Percentiles rank a stretch among this genome's conserved stretches.
These are phyloP conservation scores for Primulina tabacum DNA, from an alignment of 257 asterid species.

Conservation along the genomic window DNA sequence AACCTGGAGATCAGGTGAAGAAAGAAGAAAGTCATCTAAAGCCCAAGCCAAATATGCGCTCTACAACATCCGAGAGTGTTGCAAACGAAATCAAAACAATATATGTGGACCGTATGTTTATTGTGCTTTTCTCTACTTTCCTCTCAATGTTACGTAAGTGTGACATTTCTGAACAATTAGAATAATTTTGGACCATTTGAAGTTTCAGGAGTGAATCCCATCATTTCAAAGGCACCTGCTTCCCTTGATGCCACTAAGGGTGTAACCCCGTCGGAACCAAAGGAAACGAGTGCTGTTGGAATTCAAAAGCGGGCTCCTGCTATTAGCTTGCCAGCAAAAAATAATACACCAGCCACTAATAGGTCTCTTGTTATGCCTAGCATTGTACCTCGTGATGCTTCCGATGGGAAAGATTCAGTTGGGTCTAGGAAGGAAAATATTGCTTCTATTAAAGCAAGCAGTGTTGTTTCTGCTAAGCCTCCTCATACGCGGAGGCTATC, in stretches of 20 bases:
- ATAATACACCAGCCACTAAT: slow-evolving; percentile 35
- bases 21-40: slow-evolving; percentile 56
- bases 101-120: slow-evolving; percentile 84
- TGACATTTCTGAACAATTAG: slow-evolving; percentile 19
- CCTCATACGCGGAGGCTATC: slow-evolving; percentile 59
- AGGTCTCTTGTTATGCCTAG: slow-evolving; percentile 62
- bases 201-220: slow-evolving; percentile 70
- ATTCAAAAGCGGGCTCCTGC: slow-evolving; percentile 61
- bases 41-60: slow-evolving; percentile 51
- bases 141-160: neutral
- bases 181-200: slow-evolving; percentile 30
- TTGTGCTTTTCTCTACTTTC: slow-evolving; percentile 20
- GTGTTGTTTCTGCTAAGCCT: slow-evolving; percentile 44
- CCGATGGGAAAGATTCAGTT: slow-evolving; percentile 44
- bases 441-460: slow-evolving; percentile 37
- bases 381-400: slow-evolving; percentile 67
- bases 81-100: slow-evolving; percentile 88
- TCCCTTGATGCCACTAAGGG: slow-evolving; percentile 46
- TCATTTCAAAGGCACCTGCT: slow-evolving; percentile 43
- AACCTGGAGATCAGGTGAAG: slow-evolving; percentile 46
- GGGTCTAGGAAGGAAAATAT: slow-evolving; percentile 66
- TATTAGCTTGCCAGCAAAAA: slow-evolving; percentile 42
- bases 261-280: slow-evolving; percentile 46
- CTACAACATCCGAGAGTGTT: slow-evolving; percentile 63
- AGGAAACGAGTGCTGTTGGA: slow-evolving; percentile 43